A percentile compares a stretch with the other conserved stretches of the same genome.
Conservation (phyloP, 352 stramenopile species). For the Blastocystis sp. region DNA sequence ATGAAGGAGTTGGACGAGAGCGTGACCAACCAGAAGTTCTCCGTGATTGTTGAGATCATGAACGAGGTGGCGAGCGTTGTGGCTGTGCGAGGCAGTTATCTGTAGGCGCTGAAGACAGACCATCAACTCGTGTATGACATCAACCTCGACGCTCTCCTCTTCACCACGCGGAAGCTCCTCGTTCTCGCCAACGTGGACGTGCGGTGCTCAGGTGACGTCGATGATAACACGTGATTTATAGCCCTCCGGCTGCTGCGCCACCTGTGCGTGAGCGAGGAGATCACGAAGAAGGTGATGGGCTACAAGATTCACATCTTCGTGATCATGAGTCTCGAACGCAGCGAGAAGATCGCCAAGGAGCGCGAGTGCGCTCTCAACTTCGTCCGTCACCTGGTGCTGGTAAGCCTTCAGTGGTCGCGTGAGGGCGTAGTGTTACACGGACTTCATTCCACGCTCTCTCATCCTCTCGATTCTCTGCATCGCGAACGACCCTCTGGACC, state of each 20-base stretch:
- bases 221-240: not conserved
- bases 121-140: slow-evolving; percentile 17
- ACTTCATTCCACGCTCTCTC: slow-evolving; percentile 67
- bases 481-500: slow-evolving; percentile 43
- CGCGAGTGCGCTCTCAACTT: slow-evolving; percentile 5
- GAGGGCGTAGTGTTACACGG: slow-evolving; percentile 29
- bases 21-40: not conserved
- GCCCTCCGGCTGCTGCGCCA: slow-evolving; percentile 40
- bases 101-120: slow-evolving; percentile 25
- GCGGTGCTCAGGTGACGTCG: not conserved
- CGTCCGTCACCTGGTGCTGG: slow-evolving; percentile 16
- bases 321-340: slow-evolving; percentile 54
- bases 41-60: not conserved
- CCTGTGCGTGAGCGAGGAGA: slow-evolving; percentile 32
- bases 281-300: slow-evolving; percentile 40
- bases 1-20: slow-evolving; percentile 1
- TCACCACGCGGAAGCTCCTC: slow-evolving; percentile 15
- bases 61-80: slow-evolving; percentile 17
- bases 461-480: slow-evolving; percentile 71
- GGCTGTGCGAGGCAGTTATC: not conserved
- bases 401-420: not conserved
- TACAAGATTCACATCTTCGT: slow-evolving; percentile 60
- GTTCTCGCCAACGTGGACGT: slow-evolving; percentile 39
- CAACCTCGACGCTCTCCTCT: slow-evolving; percentile 22
- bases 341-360: slow-evolving; percentile 42